Base-by-base conservation (phyloP, 2,329 filamentous ascomycete genomes). In the Ceratocystis ficicola region DNA sequence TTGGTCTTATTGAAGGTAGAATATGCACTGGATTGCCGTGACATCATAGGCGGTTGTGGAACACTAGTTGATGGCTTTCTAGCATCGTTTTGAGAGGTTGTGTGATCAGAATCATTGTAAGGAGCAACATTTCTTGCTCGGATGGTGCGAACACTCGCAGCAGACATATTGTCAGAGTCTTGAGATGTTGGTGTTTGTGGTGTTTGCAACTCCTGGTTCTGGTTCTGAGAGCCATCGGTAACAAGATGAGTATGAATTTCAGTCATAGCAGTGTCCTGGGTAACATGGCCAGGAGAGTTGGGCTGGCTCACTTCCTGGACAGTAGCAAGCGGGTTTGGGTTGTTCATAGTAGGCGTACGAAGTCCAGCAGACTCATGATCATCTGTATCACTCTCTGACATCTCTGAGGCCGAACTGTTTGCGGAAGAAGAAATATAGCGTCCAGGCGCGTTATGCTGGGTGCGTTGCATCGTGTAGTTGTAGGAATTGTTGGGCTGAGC, bases 281-380 rank as follows among this genome's bases (percentile, higher is more conserved):
- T 15, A 59, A 20, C n/a, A 30, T 59, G 77, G 71, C 75, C 79
- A 72, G 89, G 88, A 0, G 88, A 89, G 62, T 84, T 86, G 55
- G 87, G 85, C 68, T 90, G 83, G 76, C 90, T 94, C 65, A 88
- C 86, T 79, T 96, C 93, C 73, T 96, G 88, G 17, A 97, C 93
- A 0, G 94, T 96, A 76, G 95, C 93, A 66, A 96, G 77, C 28
- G 22, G 17, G 62, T 86, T 84, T 64, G 81, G 79, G 68, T 81
- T 83, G 69, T 86, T 81, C 36, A 68, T 67, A 44, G 79, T 81
- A 25, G 85, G 83, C 20, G 85, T 84, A 72, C 81, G 78, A 76
- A 83, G 77, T 62, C 83, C 84, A 22, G 82, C 76, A 57, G 71
- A 50, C 48, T 77, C 74, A 10, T 73, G 69, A 48, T 84, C 83